Percentiles rank a stretch among this genome's conserved stretches.
Conservation (phyloP, 495 filamentous ascomycete species). For the Penicillium maclennaniae region DNA sequence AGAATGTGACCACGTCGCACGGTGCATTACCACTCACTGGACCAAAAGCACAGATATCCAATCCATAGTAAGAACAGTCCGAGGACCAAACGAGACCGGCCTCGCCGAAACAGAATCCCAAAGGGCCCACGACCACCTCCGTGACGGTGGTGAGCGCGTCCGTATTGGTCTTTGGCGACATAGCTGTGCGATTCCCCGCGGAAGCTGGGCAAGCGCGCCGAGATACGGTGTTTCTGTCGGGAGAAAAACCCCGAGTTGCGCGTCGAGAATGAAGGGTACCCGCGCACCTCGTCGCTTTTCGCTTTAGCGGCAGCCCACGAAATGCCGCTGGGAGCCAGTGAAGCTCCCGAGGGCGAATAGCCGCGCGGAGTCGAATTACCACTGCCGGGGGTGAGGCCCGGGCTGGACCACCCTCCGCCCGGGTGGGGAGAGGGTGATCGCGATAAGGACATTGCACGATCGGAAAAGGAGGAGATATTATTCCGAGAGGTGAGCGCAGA, state of each 20-base stretch:
- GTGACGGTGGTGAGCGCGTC: slow-evolving; percentile 35
- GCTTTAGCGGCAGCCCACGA: slow-evolving; percentile 80
- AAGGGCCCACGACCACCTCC: slow-evolving; percentile 24
- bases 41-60: slow-evolving; percentile 59
- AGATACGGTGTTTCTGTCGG: slow-evolving; percentile 70
- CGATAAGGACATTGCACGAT: slow-evolving; percentile 68
- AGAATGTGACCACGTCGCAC: slow-evolving; percentile 25
- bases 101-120: slow-evolving; percentile 43
- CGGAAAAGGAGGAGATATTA: background rate
- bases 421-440: slow-evolving; percentile 78
- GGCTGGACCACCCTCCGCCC: slow-evolving; percentile 84
- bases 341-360: slow-evolving; percentile 35
- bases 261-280: slow-evolving; percentile 79
- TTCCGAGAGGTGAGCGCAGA: background rate
- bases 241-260: slow-evolving; percentile 78
- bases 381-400: slow-evolving; percentile 68
- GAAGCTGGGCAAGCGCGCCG: slow-evolving; percentile 71
- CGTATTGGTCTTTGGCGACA: slow-evolving; percentile 75
- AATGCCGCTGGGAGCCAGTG: slow-evolving; percentile 45
- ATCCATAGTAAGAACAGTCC: slow-evolving; percentile 56
- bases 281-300: slow-evolving; percentile 68
- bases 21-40: slow-evolving; percentile 38
- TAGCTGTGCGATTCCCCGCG: slow-evolving; percentile 41
- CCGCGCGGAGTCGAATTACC: slow-evolving; percentile 64
- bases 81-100: slow-evolving; percentile 58